phyloP scores from a whole-genome alignment of 139 green algal genomes.

The Bryopsis sp. region DNA sequence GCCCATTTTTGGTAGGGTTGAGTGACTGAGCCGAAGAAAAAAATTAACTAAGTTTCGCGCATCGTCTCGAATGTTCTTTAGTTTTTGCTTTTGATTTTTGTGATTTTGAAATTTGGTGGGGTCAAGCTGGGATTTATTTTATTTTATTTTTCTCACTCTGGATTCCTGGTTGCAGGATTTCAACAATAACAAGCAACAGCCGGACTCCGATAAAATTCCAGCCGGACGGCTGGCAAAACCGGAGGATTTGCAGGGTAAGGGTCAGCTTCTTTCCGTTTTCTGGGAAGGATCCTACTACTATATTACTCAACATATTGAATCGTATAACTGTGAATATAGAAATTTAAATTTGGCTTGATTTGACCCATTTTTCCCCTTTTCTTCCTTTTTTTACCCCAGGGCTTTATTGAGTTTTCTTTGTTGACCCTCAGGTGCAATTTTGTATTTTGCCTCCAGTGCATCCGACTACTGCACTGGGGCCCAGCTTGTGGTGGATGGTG shows the following conservation, averaged over 20 bases:
- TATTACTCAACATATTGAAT: too few relatives aligned
- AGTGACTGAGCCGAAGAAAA: not conserved
- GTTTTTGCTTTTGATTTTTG: too few relatives aligned
- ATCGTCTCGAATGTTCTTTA: too few relatives aligned
- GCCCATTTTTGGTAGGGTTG: slow-evolving; percentile 1
- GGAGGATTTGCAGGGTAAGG: slow-evolving; percentile 21
- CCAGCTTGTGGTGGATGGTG: slow-evolving; percentile 4
- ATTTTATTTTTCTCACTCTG: not conserved
- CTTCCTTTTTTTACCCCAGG: not conserved
- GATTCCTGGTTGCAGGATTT: not conserved
- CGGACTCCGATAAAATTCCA: slow-evolving; percentile 19
- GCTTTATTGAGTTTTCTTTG: slow-evolving; percentile 1
- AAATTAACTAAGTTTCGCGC: too few relatives aligned
- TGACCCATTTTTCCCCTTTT: too few relatives aligned
- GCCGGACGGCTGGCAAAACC: slow-evolving; percentile 23
- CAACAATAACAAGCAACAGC: not conserved
- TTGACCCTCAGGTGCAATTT: slow-evolving; percentile 17
- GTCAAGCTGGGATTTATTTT: too few relatives aligned
- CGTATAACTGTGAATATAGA: too few relatives aligned
- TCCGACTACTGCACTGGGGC: slow-evolving; percentile 24
- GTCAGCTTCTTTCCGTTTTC: too few relatives aligned
- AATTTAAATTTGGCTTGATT: too few relatives aligned
- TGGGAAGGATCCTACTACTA: too few relatives aligned
- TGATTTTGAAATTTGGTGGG: too few relatives aligned
- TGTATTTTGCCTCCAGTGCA: slow-evolving; percentile 21